Evolutionary conservation across 2,329 filamentous ascomycete species (phyloP), one percentile per base, ranked within the genome.

Genomic region (Cladorrhinum sp.): DNA sequence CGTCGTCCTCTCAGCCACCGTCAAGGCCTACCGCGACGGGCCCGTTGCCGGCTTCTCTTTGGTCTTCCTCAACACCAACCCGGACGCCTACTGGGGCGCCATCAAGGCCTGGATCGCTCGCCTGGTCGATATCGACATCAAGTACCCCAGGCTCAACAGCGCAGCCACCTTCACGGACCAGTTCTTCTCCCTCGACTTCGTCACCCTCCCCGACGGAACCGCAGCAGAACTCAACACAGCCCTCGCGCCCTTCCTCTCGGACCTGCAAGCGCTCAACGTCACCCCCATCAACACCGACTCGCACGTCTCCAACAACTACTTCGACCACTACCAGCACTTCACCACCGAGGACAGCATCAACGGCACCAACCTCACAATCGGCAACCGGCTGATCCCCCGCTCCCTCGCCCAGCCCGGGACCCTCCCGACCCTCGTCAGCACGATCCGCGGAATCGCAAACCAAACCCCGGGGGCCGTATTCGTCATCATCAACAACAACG

Each of bases 1-100:
- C 28, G 60, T 65, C 10, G 65, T 67, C 0, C 24, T 66, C 7
- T 65, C 63, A 2, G 9, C 28, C 9, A 66, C 63, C 0, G 21
- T 50, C 0, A 52, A 54, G 16, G 58, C 39, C 1, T 26, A 54
- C 23, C 42, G n/a, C 0, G 63, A 65, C 55, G 63, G 61, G 7
- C 23, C 16, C 8, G 46, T 62, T 1, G 61, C 61, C 0, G 52
- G 52, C 4, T 49, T 52, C 0, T 10, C 10, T 4, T n/a, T 65
- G 5, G 7, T 48, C 23, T 52, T 65, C 49, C 53, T 51, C 58
- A 59, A 54, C 55, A 53, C 39, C 55, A 20, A 54, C 51, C 20
- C 21, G 10, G 33, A 49, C 3, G 18, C 20, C 9, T 63, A 46
- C 58, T 61, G 49, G 49, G 16, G 33, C 12, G 57, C 61, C 21